Evolutionary conservation across 2,329 filamentous ascomycete species (phyloP).

Genomic region (Chaetomium globosum): DNA sequence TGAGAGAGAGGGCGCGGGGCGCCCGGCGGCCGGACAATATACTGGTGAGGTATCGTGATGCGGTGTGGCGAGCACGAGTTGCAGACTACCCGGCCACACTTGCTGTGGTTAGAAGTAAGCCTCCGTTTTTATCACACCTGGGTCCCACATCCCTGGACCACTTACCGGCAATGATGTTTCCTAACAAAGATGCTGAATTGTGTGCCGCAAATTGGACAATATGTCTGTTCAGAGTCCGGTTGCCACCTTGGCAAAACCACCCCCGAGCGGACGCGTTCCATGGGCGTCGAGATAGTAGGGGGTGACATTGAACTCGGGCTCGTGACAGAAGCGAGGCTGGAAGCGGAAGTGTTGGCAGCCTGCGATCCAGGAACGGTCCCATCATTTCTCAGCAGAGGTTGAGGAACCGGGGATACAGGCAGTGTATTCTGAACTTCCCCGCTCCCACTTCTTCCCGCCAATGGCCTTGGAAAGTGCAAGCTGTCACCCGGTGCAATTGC

Average conservation of each 20-base stretch:
- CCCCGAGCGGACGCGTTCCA: slow-evolving; percentile 37
- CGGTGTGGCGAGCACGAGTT: slow-evolving; percentile 87
- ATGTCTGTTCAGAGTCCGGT: slow-evolving; percentile 77
- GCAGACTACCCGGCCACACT: slow-evolving; percentile 93
- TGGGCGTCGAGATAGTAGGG: not conserved
- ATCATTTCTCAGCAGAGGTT: not conserved
- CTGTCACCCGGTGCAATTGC: not conserved
- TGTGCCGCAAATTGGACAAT: slow-evolving; percentile 80
- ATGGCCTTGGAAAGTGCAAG: not conserved
- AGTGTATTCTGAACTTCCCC: not conserved
- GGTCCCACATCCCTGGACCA: not conserved
- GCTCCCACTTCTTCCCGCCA: not conserved
- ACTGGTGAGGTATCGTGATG: slow-evolving; percentile 91
- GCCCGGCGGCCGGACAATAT: slow-evolving; percentile 78
- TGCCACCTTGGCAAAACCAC: slow-evolving; percentile 79
- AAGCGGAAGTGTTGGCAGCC: slow-evolving; percentile 5
- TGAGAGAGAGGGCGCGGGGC: slow-evolving; percentile 39
- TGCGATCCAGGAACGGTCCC: not conserved
- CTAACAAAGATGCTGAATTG: slow-evolving; percentile 83
- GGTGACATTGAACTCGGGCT: not conserved
- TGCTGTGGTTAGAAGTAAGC: slow-evolving; percentile 51
- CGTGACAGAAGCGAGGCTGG: not conserved
- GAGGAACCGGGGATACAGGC: not conserved
- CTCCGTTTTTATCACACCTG: no score
- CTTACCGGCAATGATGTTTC: slow-evolving; percentile 86